Evolutionary conservation across 2,329 filamentous ascomycete species (phyloP).

Genomic region (Penicillium sp.): DNA sequence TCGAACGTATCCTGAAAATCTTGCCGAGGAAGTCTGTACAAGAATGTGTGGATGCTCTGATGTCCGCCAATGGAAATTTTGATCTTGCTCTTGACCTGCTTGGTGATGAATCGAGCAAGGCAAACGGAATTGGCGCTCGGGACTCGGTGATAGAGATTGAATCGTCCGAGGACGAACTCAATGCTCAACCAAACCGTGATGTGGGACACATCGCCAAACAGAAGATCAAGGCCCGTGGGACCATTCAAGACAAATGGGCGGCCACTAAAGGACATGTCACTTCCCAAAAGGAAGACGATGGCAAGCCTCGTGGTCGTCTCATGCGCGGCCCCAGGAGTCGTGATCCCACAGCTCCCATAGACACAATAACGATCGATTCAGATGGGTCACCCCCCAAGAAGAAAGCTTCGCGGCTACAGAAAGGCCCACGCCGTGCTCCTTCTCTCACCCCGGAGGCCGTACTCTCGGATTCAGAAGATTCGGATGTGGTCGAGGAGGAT

Average conservation of each 20-base stretch:
- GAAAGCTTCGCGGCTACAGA: slow-evolving; percentile 41
- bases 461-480: slow-evolving; percentile 43
- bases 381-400: slow-evolving; percentile 23
- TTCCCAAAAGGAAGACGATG: slow-evolving; percentile 18
- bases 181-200: slow-evolving; percentile 15
- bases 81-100: slow-evolving; percentile 50
- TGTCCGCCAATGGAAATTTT: slow-evolving; percentile 47
- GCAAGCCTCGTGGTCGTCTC: slow-evolving; percentile 33
- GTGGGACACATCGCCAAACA: slow-evolving; percentile 40
- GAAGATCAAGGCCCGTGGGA: slow-evolving; percentile 49
- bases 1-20: slow-evolving; percentile 48
- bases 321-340: slow-evolving; percentile 34
- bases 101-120: slow-evolving; percentile 18
- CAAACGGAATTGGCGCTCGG: background rate
- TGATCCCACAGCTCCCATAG: slow-evolving; percentile 21
- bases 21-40: slow-evolving; percentile 44
- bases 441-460: slow-evolving; percentile 31
- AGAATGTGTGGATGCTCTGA: slow-evolving; percentile 47
- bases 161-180: slow-evolving; percentile 41
- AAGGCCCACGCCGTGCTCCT: slow-evolving; percentile 40
- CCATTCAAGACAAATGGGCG: slow-evolving; percentile 56
- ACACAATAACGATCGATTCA: slow-evolving; percentile 9
- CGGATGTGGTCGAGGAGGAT: slow-evolving; percentile 35
- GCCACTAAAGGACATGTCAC: slow-evolving; percentile 36
- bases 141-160: slow-evolving; percentile 29